Conservation (phyloP, 148 eudicot genomes). For the Spergularia marina region DNA sequence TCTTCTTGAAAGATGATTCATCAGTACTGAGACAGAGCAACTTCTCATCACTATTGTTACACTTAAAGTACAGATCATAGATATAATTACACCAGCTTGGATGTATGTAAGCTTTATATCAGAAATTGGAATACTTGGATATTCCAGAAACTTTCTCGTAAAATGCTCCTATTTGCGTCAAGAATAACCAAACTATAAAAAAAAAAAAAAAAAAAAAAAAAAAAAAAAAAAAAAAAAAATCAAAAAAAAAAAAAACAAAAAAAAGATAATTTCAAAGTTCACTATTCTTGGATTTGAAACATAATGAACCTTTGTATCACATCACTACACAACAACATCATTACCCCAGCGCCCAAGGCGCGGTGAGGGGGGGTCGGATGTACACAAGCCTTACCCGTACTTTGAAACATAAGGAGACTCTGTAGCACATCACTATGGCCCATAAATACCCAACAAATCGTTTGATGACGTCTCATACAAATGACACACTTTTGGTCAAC, state of each 20-base stretch:
- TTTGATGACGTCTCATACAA: not conserved
- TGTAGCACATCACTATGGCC: not conserved
- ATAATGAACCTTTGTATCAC: too few species aligned
- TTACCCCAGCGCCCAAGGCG: too few species aligned
- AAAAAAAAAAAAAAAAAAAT: not conserved
- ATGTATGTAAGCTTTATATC: not conserved
- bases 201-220: not conserved
- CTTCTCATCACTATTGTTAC: slow-evolving; percentile 9
- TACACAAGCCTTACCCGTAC: too few species aligned
- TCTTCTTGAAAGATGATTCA: slow-evolving; percentile 65
- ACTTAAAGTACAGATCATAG: not conserved
- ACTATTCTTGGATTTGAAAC: too few species aligned
- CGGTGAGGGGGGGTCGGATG: too few species aligned
- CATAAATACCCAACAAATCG: not conserved
- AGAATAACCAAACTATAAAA: not conserved
- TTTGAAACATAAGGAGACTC: too few species aligned
- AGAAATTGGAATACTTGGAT: not conserved
- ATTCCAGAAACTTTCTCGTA: not conserved
- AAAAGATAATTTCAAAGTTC: too few species aligned
- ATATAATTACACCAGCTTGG: not conserved
- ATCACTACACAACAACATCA: too few species aligned
- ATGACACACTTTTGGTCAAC: not conserved
- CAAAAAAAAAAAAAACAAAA: not conserved
- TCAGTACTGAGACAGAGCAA: slow-evolving; percentile 37
- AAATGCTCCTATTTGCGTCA: not conserved